Base-by-base conservation (phyloP, 2,329 filamentous ascomycete species). In the Drechslerella dactyloides region DNA sequence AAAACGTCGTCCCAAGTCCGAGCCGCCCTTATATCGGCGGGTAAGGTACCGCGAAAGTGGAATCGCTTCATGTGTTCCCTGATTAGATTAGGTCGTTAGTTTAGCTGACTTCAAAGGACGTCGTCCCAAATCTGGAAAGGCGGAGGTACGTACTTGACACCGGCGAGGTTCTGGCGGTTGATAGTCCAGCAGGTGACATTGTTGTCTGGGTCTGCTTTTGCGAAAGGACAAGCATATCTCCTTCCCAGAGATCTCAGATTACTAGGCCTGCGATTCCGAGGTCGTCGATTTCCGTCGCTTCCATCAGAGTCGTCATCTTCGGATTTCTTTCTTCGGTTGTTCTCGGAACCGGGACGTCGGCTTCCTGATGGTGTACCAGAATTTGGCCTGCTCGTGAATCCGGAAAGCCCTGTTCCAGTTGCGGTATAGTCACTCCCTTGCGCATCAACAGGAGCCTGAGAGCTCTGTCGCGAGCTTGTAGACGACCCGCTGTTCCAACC, bases 101-200 rank as follows among this genome's bases (percentile, higher is more conserved):
- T n/a, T 11, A 46, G 13, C 44, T 15, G 2, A 19, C 5, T 46
- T 17, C 35, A 2, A 54, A 35, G 3, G n/a, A n/a, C n/a, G n/a
- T n/a, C n/a, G n/a, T n/a, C n/a, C n/a, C n/a, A n/a, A n/a, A n/a
- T 17, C 40, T 19, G 2, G 15, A 0, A 19, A 44, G 8, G 13
- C 7, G 10, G 19, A 15, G 7, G 30, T 37, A 40, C 60, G 17
- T 72, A 72, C 68, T 72, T 72, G 17, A 72, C 68, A 13, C 68
- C 68, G 21, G 68, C 68, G 8, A 72, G 62, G 19, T 72, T 72
- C 42, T 72, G 68, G 7, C 68, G 68, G 44, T 72, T 72, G 33
- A 72, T 72, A 53, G 68, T 72, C 68, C 68, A 72, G 23, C 68
- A 72, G n/a, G 60, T 72, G 35, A 65, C 60, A 53, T 72, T 37